phyloP scores from a whole-genome alignment of 306 rosid species.

The Malus asiatica region DNA sequence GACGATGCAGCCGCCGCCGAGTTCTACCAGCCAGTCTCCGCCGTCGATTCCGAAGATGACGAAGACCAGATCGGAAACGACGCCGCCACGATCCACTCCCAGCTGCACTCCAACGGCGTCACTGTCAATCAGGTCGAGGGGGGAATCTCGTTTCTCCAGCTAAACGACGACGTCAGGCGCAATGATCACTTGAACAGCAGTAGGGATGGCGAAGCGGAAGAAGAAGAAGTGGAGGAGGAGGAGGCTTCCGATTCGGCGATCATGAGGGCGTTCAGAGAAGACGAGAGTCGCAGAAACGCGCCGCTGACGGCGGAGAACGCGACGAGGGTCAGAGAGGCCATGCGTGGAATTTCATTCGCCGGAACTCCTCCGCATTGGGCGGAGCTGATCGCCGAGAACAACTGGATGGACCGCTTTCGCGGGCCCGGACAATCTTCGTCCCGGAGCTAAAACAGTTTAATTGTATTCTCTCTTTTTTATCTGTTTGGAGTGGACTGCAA shows the following conservation, averaged over 20 bases:
- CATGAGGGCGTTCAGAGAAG: slow-evolving; percentile 62
- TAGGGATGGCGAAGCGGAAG: slow-evolving; percentile 28
- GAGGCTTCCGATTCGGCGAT: slow-evolving; percentile 38
- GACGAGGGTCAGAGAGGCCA: slow-evolving; percentile 71
- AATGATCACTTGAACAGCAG: slow-evolving; percentile 14
- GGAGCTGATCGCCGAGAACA: slow-evolving; percentile 44
- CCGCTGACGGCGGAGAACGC: slow-evolving; percentile 74
- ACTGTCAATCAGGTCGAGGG: slow-evolving; percentile 29
- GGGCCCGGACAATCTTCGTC: slow-evolving; percentile 32
- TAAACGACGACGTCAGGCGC: slow-evolving; percentile 35
- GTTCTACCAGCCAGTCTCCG: slow-evolving; percentile 71
- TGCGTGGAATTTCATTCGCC: slow-evolving; percentile 66
- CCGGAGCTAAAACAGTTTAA: not conserved
- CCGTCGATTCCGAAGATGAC: slow-evolving; percentile 36
- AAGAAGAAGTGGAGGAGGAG: slow-evolving; percentile 20
- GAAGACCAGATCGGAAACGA: not conserved
- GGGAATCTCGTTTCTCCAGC: slow-evolving; percentile 49
- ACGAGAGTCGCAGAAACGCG: slow-evolving; percentile 61
- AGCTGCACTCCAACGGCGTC: slow-evolving; percentile 39
- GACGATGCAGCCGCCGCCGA: slow-evolving; percentile 24
- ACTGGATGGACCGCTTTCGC: slow-evolving; percentile 70
- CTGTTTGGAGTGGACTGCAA: not conserved
- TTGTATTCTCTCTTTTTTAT: not conserved
- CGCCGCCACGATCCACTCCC: slow-evolving; percentile 14
- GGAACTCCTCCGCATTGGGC: slow-evolving; percentile 77